These are phyloP conservation scores for Ilex paraguariensis DNA, from an alignment of 305 asterid species.

Conservation along the genomic window DNA sequence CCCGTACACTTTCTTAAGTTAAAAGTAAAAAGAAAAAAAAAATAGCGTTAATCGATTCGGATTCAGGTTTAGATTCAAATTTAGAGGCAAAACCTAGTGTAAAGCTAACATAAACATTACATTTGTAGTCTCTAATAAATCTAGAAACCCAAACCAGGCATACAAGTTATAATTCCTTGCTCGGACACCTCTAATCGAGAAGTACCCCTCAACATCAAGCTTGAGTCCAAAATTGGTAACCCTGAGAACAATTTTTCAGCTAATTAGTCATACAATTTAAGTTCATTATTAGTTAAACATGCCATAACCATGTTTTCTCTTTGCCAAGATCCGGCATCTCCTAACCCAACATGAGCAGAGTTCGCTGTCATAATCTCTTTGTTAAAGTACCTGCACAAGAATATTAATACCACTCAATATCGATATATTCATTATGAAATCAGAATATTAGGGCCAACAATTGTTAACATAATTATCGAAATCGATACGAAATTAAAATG, in stretches of 20 bases:
- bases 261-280: no score
- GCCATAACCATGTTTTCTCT: slow-evolving; percentile 57
- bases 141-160: slow-evolving; percentile 1
- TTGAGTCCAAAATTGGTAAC: not conserved
- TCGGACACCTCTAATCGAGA: not conserved
- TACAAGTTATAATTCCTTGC: not conserved
- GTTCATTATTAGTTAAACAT: no score
- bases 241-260: not conserved
- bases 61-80: no score
- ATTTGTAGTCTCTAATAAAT: not conserved
- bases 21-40: no score
- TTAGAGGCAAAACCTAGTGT: not conserved
- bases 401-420: no score
- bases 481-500: no score
- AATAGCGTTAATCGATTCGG: no score
- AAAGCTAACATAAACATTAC: not conserved
- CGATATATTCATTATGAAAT: no score
- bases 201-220: not conserved
- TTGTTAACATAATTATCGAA: no score
- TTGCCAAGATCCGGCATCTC: slow-evolving; percentile 90
- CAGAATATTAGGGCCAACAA: no score
- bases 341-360: slow-evolving; percentile 64
- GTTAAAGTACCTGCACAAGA: slow-evolving; percentile 30
- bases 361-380: slow-evolving; percentile 37
- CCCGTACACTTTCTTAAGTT: no score